Base-by-base conservation (phyloP, 106 monocot species). In the Apostasia shenzhenica region DNA sequence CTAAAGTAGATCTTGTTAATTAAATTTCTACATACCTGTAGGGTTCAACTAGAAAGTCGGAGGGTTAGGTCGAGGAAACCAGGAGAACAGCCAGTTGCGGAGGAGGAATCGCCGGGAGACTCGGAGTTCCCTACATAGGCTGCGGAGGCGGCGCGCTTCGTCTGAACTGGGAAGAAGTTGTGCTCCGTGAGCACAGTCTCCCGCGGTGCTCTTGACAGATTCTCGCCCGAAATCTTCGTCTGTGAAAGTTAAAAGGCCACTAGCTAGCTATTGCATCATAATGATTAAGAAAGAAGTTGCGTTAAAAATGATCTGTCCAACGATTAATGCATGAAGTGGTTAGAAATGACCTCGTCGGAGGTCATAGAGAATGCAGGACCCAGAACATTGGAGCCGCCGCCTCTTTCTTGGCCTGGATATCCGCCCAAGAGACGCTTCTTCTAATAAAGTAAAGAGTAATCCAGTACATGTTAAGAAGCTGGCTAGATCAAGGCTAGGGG, bases 121-220 rank as follows among this genome's bases (percentile, higher is more conserved):
- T 55, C 63, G 3, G 56, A 63, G 50, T 53, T 61, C 38, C 67
- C 68, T 38, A 60, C 69, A 66, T 73, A 39, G 12, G 49, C 63
- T 37, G 54, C 11, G 40, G 2, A 52, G 12, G 59, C 67, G 45
- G 48, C 13, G 48, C 38, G 72, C 45, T 59, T 67, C 3, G 88
- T 26, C 26, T 26, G 26, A 26, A 26, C 26, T 26, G 88, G 84
- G 67, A 88, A 84, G 81, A 88, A 84, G 66, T 88, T 76, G 70
- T 70, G 68, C 68, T 81, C 76, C 76, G 70, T 82, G 5, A 79
- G 59, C 56, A 61, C 57, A 45, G 44, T 39, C 64, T 62, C 66
- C 47, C 41, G 40, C n/a, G 61, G 42, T 8, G 58, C 10, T n/a
- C 59, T 61, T 67, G 73, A 50, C 63, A 8, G 9, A 40, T 9